Evolutionary conservation across 129 eudicot species (phyloP), one percentile per base, ranked within the genome.

Genomic region (Sambucus nigra): DNA sequence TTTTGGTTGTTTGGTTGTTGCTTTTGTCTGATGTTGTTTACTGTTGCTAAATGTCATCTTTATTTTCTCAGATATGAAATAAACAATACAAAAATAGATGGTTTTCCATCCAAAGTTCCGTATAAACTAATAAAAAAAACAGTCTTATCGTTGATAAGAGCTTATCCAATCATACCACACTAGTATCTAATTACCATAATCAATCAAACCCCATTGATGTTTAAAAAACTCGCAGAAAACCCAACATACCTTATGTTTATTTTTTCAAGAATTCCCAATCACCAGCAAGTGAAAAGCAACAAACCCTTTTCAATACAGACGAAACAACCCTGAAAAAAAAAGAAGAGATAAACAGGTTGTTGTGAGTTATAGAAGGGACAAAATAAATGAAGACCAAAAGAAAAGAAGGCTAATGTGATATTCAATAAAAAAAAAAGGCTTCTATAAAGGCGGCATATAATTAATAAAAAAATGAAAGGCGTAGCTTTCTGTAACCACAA

Each of bases 401-500:
- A 35, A 35, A 15, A 15, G 13, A 15, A 12, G 13, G 42, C 12
- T 15, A 35, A 35, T 35, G 42, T 1, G 42, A 29, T 29, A 29
- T 29, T 29, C 4, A 35, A 35, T 35, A 1, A 25, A 12, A 28
- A 14, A 20, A 29, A 73, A 26, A 16, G 31, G 7, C 19, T 23
- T 60, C 12, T 52, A 23, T 5, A 51, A 58, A 18, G 59, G 35
- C 18, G 38, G n/a, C 68, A 51, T 28, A 47, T 4, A 63, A 42
- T n/a, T 38, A 22, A n/a, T n/a, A 10, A 2, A 11, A 14, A 33
- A 57, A 10, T 20, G 40, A 54, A 53, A 6, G 59, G n/a, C n/a
- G n/a, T 42, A 66, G 16, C 59, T 45, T 45, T 42, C 46, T 5
- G n/a, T 31, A 50, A 45, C 59, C 50, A 51, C 50, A 25, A 76